Evolutionary conservation across 2,329 filamentous ascomycete species (phyloP).

Genomic region (Elsinoe perseae): DNA sequence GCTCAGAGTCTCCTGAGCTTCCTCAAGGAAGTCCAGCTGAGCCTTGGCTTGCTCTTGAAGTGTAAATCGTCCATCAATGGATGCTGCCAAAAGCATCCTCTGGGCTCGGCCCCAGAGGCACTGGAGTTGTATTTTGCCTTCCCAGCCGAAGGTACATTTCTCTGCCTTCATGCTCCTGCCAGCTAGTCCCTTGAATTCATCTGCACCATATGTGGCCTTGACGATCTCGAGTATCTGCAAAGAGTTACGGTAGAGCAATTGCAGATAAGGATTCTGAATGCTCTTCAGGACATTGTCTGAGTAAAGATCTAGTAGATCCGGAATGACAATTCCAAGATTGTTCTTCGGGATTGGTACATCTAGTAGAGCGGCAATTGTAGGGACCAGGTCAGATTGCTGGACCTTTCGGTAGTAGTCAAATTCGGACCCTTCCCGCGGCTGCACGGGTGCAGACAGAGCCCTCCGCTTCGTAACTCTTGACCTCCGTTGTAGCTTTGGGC

Average conservation of each 20-base stretch:
- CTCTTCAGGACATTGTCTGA: slow-evolving; percentile 19
- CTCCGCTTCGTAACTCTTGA: slow-evolving; percentile 38
- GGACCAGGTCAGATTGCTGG: slow-evolving; percentile 92
- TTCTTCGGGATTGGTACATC: slow-evolving; percentile 85
- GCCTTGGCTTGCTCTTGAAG: slow-evolving; percentile 5
- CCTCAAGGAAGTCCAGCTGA: slow-evolving; percentile 52
- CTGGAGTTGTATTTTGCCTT: slow-evolving; percentile 3
- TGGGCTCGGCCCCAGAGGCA: slow-evolving; percentile 12
- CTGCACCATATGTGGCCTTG: slow-evolving; percentile 59
- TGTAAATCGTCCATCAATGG: slow-evolving; percentile 10
- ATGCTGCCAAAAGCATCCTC: slow-evolving; percentile 6
- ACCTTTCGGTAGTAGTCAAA: slow-evolving; percentile 78
- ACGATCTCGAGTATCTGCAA: slow-evolving; percentile 72
- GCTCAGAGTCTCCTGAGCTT: slow-evolving; percentile 73
- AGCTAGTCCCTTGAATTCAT: slow-evolving; percentile 31
- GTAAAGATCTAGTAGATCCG: slow-evolving; percentile 74
- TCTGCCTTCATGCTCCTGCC: slow-evolving; percentile 6
- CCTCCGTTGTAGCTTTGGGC: slow-evolving; percentile 60
- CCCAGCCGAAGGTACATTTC: slow-evolving; percentile 4
- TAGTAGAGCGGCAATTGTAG: slow-evolving; percentile 76
- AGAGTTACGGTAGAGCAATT: slow-evolving; percentile 70
- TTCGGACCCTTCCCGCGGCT: slow-evolving; percentile 50
- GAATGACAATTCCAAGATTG: slow-evolving; percentile 79
- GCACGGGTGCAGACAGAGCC: slow-evolving; percentile 44
- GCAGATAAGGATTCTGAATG: slow-evolving; percentile 39